Evolutionary conservation across 2,329 filamentous ascomycete genomes (phyloP).

Genomic region (Aspergillus sp.): DNA sequence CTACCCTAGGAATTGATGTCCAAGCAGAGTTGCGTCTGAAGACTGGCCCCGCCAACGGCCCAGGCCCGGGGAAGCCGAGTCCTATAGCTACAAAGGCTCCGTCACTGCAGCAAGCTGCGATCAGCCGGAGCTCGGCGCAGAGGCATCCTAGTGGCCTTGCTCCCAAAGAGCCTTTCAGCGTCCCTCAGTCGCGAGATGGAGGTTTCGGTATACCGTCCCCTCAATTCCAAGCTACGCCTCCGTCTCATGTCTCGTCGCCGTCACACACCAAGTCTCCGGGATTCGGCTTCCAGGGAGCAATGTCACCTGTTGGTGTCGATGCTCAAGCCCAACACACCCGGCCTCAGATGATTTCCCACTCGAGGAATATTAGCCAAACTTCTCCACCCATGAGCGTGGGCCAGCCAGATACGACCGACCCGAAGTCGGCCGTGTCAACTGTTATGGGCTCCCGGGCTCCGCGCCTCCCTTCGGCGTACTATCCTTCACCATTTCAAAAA

Average conservation of each 20-base stretch:
- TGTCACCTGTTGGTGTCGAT: constrained; percentile 62
- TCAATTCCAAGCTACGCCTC: constrained; percentile 76
- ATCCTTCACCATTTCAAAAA: constrained; percentile 84
- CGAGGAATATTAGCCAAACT: constrained; percentile 34
- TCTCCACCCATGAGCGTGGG: constrained; percentile 36
- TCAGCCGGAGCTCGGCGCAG: constrained; percentile 73
- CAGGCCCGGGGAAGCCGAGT: constrained; percentile 61
- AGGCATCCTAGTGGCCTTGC: constrained; percentile 72
- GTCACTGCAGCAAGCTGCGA: constrained; percentile 75
- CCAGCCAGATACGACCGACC: constrained; percentile 37
- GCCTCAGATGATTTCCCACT: constrained; percentile 46
- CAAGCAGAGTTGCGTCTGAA: constrained; percentile 93
- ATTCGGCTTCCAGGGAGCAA: constrained; percentile 59
- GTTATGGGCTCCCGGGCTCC: constrained; percentile 26
- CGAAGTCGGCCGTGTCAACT: constrained; percentile 33
- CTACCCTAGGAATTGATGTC: constrained; percentile 79
- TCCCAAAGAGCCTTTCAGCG: constrained; percentile 57
- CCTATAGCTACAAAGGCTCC: constrained; percentile 69
- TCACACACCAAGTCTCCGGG: constrained; percentile 62
- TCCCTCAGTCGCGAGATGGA: constrained; percentile 51
- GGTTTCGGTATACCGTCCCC: constrained; percentile 57
- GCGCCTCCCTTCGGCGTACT: constrained; percentile 59
- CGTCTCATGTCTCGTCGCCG: constrained; percentile 73
- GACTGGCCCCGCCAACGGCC: constrained; percentile 75
- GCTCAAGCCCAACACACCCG: constrained; percentile 47